Percentiles rank a stretch among this genome's conserved stretches.
Conservation (phyloP, 306 rosid genomes). For the Carpinus fangiana region DNA sequence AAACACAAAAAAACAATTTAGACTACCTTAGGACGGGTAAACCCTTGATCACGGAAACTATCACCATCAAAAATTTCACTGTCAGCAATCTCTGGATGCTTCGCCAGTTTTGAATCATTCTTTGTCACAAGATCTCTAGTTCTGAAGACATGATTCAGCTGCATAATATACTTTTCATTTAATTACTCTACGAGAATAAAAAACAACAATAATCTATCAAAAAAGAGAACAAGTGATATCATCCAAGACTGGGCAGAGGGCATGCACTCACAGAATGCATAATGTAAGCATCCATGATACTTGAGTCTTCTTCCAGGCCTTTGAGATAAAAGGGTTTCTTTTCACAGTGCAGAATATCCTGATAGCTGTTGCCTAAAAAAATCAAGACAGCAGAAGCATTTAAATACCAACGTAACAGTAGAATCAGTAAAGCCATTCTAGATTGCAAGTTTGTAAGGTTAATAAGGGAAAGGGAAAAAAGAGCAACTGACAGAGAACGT, state of each 20-base stretch:
- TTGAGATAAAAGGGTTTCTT: constrained; percentile 85
- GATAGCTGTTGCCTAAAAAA: constrained; percentile 75
- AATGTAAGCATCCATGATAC: constrained; percentile 75
- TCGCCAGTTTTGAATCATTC: constrained; percentile 65
- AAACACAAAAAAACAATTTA: constrained; percentile 15
- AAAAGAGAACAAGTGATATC: background rate
- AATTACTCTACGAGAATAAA: constrained; percentile 15
- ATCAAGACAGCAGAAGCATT: background rate
- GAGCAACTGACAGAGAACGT: background rate
- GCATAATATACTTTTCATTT: constrained; percentile 32
- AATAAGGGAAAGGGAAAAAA: background rate
- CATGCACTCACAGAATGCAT: constrained; percentile 74
- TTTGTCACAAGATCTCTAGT: constrained; percentile 69
- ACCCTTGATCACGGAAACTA: constrained; percentile 82
- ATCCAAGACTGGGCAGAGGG: constrained; percentile 18
- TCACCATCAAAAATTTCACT: constrained; percentile 36
- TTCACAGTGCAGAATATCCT: constrained; percentile 74
- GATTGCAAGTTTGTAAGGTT: background rate
- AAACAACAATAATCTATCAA: background rate
- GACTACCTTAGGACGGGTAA: constrained; percentile 91
- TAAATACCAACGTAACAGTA: background rate
- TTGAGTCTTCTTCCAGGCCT: constrained; percentile 65
- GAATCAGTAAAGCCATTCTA: background rate
- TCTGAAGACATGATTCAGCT: constrained; percentile 88
- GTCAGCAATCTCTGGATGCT: constrained; percentile 45